Conservation (phyloP, 2,329 filamentous ascomycete genomes). For the Trichoderma afroharzianum region DNA sequence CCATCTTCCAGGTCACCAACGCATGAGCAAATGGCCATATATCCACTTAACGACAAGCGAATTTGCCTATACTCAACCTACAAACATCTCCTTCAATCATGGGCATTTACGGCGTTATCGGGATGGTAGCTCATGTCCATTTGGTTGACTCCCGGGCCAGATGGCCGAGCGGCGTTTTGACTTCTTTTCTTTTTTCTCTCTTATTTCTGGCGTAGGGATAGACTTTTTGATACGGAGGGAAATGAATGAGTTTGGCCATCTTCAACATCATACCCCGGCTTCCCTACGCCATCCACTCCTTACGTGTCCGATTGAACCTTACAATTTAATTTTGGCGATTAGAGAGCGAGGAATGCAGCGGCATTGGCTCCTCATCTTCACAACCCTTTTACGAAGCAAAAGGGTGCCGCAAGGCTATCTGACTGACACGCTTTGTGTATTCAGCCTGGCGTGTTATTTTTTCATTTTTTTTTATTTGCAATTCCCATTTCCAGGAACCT, state of each 20-base stretch:
- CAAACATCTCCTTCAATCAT: conserved; percentile 23
- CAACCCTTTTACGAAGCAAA: neutral
- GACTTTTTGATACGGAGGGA: conserved; percentile 23
- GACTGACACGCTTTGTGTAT: neutral
- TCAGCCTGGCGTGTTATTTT: conserved; percentile 5
- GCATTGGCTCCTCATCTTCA: conserved; percentile 10
- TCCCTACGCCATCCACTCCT: conserved; percentile 41
- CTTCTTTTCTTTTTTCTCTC: conserved; percentile 27
- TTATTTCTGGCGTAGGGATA: conserved; percentile 36
- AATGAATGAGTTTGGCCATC: conserved; percentile 19
- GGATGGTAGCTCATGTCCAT: conserved; percentile 38
- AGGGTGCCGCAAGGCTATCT: neutral
- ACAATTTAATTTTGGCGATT: conserved; percentile 29
- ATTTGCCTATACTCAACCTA: conserved; percentile 18
- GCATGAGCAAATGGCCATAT: conserved; percentile 45
- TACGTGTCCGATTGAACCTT: conserved; percentile 28
- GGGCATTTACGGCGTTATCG: conserved; percentile 43
- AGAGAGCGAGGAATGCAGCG: conserved; percentile 21
- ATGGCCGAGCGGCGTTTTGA: conserved; percentile 37
- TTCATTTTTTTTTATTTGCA: neutral
- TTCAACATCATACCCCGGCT: conserved; percentile 18
- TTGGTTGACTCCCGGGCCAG: conserved; percentile 30
- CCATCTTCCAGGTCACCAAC: conserved; percentile 51
- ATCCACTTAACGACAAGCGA: conserved; percentile 19
- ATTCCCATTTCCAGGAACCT: conserved; percentile 12